Conservation (phyloP, 768 basidiomycete species). For the Tricholoma hemisulphureum region DNA sequence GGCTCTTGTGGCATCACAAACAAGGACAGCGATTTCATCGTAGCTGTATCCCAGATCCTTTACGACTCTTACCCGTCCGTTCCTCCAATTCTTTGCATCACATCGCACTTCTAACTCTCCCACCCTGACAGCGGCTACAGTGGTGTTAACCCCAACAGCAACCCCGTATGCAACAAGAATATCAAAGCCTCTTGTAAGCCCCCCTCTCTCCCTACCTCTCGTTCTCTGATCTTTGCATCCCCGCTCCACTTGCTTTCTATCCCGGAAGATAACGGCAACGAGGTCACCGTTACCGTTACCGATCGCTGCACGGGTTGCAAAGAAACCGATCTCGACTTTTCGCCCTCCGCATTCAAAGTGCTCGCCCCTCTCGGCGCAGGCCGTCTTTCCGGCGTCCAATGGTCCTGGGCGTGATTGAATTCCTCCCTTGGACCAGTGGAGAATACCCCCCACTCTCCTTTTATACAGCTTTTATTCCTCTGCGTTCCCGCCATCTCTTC, state of each 20-base stretch:
- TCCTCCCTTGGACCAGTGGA: no score
- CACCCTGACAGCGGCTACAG: conserved; percentile 46
- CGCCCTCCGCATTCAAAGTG: conserved; percentile 52
- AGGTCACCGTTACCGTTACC: conserved; percentile 46
- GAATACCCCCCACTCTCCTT: no score
- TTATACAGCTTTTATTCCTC: no score
- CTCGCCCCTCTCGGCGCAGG: conserved; percentile 44
- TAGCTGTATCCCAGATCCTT: conserved; percentile 53
- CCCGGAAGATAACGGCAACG: conserved; percentile 49
- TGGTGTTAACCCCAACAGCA: conserved; percentile 65
- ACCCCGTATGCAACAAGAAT: conserved; percentile 64
- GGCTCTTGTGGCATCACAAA: conserved; percentile 65
- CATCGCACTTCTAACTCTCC: neutral
- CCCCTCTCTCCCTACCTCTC: neutral
- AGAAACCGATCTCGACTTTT: conserved; percentile 59
- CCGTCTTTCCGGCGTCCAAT: conserved; percentile 48
- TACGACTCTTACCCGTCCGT: conserved; percentile 64
- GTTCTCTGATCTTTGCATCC: conserved; percentile 3
- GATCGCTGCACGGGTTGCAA: conserved; percentile 66
- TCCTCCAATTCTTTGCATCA: neutral
- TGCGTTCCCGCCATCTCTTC: no score
- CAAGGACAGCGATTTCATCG: conserved; percentile 50
- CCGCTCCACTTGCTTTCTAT: conserved; percentile 6
- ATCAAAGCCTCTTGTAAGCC: conserved; percentile 51
- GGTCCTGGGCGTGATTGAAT: conserved; percentile 46